Evolutionary conservation across 176 grass and related monocot species (phyloP), one percentile per base, ranked within the genome.

Genomic region (Puccinellia tenuiflora): DNA sequence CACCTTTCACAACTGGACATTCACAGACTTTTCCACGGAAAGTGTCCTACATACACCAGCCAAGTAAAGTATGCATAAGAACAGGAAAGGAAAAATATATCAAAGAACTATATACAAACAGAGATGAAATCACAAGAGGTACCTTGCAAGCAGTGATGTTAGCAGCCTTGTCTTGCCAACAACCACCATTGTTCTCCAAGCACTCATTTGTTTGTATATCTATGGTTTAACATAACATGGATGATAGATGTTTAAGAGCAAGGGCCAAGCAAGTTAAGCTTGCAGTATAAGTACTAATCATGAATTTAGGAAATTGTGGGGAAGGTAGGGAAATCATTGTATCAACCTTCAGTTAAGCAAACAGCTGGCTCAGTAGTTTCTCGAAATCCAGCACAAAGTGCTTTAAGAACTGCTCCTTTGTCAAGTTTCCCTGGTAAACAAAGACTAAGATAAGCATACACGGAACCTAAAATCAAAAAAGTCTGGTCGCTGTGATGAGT

Each of bases 61-160:
- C 12, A 79, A 82, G 33, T 52, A 59, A 40, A 17, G 31, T 12
- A 69, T 77, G 43, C 42, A 86, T 66, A 56, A 38, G 39, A 87
- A 79, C 1, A 56, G 20, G 78, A 83, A 10, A 52, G 5, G 26
- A 26, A 60, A 43, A 5, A 30, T 75, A 33, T 28, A 70, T 42
- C 24, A 7, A 26, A 1, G n/a, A 80, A 20, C 42, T 29, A 21
- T 37, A 82, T 60, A 17, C 35, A 43, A 29, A 33, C 45, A 62
- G 73, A 84, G 71, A 81, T 78, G 61, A 73, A 33, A 88, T 16
- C 40, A 72, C 29, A 34, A 72, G 9, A 81, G 34, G 29, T 91
- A 99, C 96, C 93, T 93, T 99, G 96, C 96, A 99, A 81, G 96
- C 96, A 73, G 91, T 93, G 55, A 99, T 78, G 69, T 99, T 99